Conservation (phyloP, 345 rosid species). For the Camelina laxa region DNA sequence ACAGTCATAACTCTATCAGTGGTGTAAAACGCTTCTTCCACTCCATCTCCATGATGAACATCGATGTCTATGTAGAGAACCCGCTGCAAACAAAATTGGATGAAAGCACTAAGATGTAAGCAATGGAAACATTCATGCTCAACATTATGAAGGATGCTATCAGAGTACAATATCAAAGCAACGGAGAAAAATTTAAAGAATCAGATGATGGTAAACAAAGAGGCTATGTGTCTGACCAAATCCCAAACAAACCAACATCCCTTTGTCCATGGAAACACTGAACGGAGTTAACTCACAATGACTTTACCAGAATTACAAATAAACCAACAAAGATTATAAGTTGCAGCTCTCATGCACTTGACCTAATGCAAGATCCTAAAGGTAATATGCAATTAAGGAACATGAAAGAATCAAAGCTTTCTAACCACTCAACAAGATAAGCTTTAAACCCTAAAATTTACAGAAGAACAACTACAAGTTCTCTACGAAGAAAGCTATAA, state of each 20-base stretch:
- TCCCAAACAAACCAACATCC: slow-evolving; percentile 5
- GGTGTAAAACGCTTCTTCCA: slow-evolving; percentile 96
- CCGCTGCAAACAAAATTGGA: slow-evolving; percentile 62
- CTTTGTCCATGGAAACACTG: not conserved
- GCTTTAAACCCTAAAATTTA: not conserved
- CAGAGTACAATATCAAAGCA: not conserved
- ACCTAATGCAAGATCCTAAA: slow-evolving; percentile 13
- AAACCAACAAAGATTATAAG: not conserved
- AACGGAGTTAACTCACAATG: not conserved
- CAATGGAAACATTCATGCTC: slow-evolving; percentile 6
- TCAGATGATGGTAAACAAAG: slow-evolving; percentile 19
- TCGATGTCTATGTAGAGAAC: slow-evolving; percentile 93
- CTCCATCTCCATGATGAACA: slow-evolving; percentile 99
- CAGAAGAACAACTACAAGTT: not conserved
- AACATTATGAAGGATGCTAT: slow-evolving; percentile 2
- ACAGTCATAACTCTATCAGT: slow-evolving; percentile 99
- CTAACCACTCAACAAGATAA: slow-evolving; percentile 12
- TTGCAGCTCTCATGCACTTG: not conserved
- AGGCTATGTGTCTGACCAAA: not conserved
- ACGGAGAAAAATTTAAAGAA: slow-evolving; percentile 18
- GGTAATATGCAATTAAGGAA: not conserved
- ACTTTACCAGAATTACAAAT: not conserved
- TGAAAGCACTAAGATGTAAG: slow-evolving; percentile 7
- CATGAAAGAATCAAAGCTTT: slow-evolving; percentile 1
- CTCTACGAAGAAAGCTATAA: not conserved